Conservation (phyloP, 495 filamentous ascomycete genomes). For the Parathielavia hyrcaniae region DNA sequence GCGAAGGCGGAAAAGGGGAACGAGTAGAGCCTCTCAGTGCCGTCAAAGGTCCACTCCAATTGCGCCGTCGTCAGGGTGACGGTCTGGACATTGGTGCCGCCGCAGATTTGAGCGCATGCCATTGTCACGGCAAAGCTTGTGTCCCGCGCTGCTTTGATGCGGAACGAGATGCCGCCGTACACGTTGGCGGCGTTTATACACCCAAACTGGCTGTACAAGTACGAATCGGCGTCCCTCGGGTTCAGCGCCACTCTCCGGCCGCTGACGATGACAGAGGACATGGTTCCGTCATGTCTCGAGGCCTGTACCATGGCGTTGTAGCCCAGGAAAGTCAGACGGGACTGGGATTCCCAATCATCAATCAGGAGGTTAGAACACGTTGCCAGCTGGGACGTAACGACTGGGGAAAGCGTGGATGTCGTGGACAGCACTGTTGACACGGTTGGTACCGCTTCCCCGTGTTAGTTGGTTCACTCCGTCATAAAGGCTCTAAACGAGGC, state of each 20-base stretch:
- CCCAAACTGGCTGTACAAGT: slow-evolving; percentile 55
- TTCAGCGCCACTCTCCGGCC: slow-evolving; percentile 48
- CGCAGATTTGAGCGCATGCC: slow-evolving; percentile 38
- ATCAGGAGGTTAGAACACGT: slow-evolving; percentile 48
- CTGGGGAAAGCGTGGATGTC: background rate
- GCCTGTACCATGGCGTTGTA: slow-evolving; percentile 56
- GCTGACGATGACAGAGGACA: slow-evolving; percentile 52
- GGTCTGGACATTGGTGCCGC: slow-evolving; percentile 37
- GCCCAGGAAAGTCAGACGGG: slow-evolving; percentile 56
- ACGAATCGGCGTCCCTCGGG: slow-evolving; percentile 43
- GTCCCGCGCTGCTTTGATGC: slow-evolving; percentile 50
- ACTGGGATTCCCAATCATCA: slow-evolving; percentile 60
- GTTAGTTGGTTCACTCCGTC: background rate
- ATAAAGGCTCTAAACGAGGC: background rate
- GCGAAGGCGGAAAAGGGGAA: slow-evolving; percentile 51
- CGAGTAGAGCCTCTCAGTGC: slow-evolving; percentile 54
- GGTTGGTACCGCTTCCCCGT: slow-evolving; percentile 14
- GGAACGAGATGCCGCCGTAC: slow-evolving; percentile 56
- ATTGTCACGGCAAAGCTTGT: slow-evolving; percentile 52
- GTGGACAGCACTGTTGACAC: slow-evolving; percentile 14
- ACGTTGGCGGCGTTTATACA: slow-evolving; percentile 47
- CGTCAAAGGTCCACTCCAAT: slow-evolving; percentile 57
- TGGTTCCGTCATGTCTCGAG: slow-evolving; percentile 55
- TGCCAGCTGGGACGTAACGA: background rate
- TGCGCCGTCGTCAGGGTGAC: slow-evolving; percentile 40